Evolutionary conservation across 2,329 filamentous ascomycete genomes (phyloP), one percentile per base, ranked within the genome.

Genomic region (Pleurostoma richardsiae): DNA sequence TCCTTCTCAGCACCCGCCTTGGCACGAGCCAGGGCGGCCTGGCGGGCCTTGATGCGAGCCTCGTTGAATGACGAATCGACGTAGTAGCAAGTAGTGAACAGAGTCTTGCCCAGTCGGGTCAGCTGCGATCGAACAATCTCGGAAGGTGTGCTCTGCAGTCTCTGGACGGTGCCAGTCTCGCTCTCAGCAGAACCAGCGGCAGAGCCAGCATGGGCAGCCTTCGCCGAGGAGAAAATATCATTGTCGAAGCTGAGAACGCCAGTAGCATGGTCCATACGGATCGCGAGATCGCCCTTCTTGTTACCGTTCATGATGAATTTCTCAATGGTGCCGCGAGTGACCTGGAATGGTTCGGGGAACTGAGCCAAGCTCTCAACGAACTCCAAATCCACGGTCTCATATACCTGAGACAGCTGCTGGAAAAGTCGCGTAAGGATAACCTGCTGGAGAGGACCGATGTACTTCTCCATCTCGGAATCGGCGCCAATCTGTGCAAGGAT

Each of bases 291-390:
- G 48, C 94, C 94, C 82, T 99, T 99, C 83, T 99, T 99, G 81
- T 95, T 97, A 54, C 94, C 94, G 70, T 99, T 99, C 94, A 99
- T 99, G 78, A 99, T 97, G 78, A 99, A 99, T 75, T 97, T 99
- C 77, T 99, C 94, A 56, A 99, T 95, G 52, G 89, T 95, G 55
- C 86, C 83, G 45, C 88, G 85, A 53, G 82, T 87, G 56, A 97
- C 90, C 71, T 96, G 87, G 80, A 95, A 97, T 39, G 94, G 90
- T 65, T 95, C 91, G 7, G 94, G 94, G 79, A 99, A 99, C 63
- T 94, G 82, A 52, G 94, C 94, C 46, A 99, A 86, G 61, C 88
- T 85, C 67, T 96, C 86, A 41, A 99, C 92, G 59, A 97, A 97
- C 59, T 83, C 81, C 51, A 99, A 80, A 66, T 97, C 90, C 47